Base-by-base conservation (phyloP, 352 stramenopile genomes). In the Globisporangium takayamanum region DNA sequence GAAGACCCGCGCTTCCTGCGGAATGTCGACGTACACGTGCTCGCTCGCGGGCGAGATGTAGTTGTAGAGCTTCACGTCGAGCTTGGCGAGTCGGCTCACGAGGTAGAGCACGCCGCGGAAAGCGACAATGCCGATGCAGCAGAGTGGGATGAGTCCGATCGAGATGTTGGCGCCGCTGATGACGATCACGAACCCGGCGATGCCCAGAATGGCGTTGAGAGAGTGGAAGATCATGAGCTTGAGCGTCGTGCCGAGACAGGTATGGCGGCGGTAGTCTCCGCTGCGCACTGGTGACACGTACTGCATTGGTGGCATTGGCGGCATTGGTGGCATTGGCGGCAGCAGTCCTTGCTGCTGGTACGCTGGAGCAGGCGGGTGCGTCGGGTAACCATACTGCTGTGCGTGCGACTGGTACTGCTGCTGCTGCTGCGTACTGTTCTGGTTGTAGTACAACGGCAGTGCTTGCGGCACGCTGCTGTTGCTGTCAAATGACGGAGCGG, bases 51-150 rank as follows among this genome's bases (percentile, higher is more conserved):
- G 69, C 15, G 74, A 71, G 58, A 80, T 63, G 62, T 70, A 88
- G 67, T 88, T 88, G 71, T 76, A 76, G 25, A 92, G 62, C 59
- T 76, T 68, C n/a, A 85, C 76, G 47, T 92, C 81, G 5, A 82
- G 39, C 48, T 72, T 66, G 16, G 81, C 77, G 12, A 88, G 63
- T 50, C 67, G 75, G 16, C 66, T 60, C 22, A 87, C 75, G 53
- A 80, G 37, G 1, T 62, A 61, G 3, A 88, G 57, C 25, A 92
- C 59, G 2, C 74, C 50, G 18, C 76, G 74, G 58, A 89, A 81
- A 6, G 88, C 44, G n/a, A 86, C 42, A 26, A 92, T 53, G 11
- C 81, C 81, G 50, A 89, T 60, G 50, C 81, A 92, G 51, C 77
- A 88, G 33, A 88, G 44, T 26, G 81, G 79, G 5, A 89, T 60